Percentiles rank a stretch among this genome's conserved stretches.
Conservation (phyloP, 2,329 filamentous ascomycete genomes). For the Colletotrichum simmondsii region DNA sequence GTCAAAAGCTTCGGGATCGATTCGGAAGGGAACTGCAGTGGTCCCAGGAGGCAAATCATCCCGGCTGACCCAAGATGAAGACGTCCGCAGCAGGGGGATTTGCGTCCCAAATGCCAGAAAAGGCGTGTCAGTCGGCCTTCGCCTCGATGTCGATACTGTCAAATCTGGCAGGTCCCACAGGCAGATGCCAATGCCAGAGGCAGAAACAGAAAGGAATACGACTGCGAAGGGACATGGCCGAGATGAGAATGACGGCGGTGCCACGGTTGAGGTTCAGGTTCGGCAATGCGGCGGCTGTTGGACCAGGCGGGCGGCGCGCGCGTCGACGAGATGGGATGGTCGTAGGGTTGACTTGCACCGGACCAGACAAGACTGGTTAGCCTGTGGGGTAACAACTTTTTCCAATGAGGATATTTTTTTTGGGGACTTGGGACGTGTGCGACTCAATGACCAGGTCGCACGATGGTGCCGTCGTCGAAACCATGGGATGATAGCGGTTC, state of each 20-base stretch:
- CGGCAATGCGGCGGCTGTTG: constrained; percentile 31
- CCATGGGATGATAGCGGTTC: constrained; percentile 32
- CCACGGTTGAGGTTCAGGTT: constrained; percentile 30
- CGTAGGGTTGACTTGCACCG: constrained; percentile 10
- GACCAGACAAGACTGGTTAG: constrained; percentile 20
- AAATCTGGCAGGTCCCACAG: constrained; percentile 21
- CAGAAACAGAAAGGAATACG: background rate
- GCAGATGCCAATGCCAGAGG: background rate
- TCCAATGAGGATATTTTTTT: background rate
- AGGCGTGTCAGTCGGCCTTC: constrained; percentile 18
- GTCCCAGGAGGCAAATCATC: constrained; percentile 24
- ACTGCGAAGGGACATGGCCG: constrained; percentile 19
- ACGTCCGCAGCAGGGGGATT: constrained; percentile 25
- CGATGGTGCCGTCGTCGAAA: constrained; percentile 28
- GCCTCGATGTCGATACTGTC: constrained; percentile 12
- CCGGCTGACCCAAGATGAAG: constrained; percentile 22
- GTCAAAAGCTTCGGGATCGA: constrained; percentile 24
- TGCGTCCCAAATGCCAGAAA: constrained; percentile 24
- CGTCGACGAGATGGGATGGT: constrained; percentile 29
- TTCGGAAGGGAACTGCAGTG: constrained; percentile 22
- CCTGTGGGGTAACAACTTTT: constrained; percentile 26
- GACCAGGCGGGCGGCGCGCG: constrained; percentile 25
- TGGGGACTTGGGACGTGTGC: constrained; percentile 29
- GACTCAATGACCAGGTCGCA: constrained; percentile 25
- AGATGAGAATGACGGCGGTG: constrained; percentile 26